A percentile compares a stretch with the other conserved stretches of the same genome.
phyloP scores from a whole-genome alignment of 805 yeast species.

The Hanseniaspora opuntiae region DNA sequence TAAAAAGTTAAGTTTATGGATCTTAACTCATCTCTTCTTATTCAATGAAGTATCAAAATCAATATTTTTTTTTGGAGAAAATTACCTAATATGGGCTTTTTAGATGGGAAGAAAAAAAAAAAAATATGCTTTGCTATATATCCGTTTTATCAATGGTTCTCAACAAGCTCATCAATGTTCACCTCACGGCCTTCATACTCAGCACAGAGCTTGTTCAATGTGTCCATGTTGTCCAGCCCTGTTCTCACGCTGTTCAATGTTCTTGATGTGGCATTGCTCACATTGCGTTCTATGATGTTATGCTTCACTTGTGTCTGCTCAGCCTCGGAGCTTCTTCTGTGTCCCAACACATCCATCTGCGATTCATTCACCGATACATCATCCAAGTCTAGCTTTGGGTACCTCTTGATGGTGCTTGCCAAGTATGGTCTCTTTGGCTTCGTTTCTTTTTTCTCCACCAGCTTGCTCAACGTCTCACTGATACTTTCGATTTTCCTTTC shows the following conservation, averaged over 20 bases:
- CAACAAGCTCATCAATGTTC: conserved; percentile 2
- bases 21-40: no score
- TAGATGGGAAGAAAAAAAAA: neutral
- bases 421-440: neutral
- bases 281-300: neutral
- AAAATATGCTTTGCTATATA: neutral
- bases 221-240: neutral
- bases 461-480: neutral
- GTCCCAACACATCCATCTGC: conserved; percentile 1
- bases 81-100: no score
- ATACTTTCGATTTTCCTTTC: neutral
- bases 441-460: neutral
- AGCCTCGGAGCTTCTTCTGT: neutral
- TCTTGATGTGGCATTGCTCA: conserved; percentile 6
- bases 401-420: neutral
- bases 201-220: neutral
- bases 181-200: neutral
- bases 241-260: neutral
- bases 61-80: no score
- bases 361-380: conserved; percentile 9
- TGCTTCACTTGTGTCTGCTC: neutral
- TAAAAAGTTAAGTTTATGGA: no score
- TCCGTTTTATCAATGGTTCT: neutral
- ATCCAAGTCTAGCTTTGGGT: neutral
- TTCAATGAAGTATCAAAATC: no score